Evolutionary conservation across 139 green algal genomes (phyloP).

Genomic region (Dunaliella sp.): DNA sequence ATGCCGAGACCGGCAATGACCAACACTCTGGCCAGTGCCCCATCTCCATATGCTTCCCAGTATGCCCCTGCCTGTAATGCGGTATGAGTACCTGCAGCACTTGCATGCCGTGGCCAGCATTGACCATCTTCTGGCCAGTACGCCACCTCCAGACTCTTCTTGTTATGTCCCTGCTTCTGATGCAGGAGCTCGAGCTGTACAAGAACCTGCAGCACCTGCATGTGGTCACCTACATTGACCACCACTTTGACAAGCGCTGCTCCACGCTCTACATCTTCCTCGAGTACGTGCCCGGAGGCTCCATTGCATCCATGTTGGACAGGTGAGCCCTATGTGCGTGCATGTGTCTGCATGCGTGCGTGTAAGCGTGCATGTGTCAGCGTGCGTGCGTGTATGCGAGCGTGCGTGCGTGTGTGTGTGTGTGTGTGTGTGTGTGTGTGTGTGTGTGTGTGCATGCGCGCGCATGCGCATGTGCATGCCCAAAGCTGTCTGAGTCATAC

Average conservation of each 20-base stretch:
- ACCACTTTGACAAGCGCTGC: conserved; percentile 32
- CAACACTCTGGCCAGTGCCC: no score
- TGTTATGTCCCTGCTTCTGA: conserved; percentile 4
- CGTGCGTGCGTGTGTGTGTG: neutral
- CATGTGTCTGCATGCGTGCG: no score
- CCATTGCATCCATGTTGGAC: conserved; percentile 84
- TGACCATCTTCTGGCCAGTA: no score
- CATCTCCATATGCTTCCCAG: no score
- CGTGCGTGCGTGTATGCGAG: neutral
- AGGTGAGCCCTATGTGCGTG: no score
- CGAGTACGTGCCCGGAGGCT: conserved; percentile 81
- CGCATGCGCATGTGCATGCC: neutral
- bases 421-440: no score
- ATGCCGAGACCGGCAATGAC: no score
- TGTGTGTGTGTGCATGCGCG: neutral
- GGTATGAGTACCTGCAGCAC: no score
- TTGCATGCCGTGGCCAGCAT: no score
- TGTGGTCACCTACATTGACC: conserved; percentile 73
- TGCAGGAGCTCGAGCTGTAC: conserved; percentile 72
- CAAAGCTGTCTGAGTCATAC: no score
- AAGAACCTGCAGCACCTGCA: conserved; percentile 64
- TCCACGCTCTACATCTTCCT: conserved; percentile 94
- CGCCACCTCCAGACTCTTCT: no score
- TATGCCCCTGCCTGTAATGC: no score
- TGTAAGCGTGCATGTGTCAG: neutral